Conservation (phyloP, 2,329 filamentous ascomycete species). For the Ampelomyces quisqualis region DNA sequence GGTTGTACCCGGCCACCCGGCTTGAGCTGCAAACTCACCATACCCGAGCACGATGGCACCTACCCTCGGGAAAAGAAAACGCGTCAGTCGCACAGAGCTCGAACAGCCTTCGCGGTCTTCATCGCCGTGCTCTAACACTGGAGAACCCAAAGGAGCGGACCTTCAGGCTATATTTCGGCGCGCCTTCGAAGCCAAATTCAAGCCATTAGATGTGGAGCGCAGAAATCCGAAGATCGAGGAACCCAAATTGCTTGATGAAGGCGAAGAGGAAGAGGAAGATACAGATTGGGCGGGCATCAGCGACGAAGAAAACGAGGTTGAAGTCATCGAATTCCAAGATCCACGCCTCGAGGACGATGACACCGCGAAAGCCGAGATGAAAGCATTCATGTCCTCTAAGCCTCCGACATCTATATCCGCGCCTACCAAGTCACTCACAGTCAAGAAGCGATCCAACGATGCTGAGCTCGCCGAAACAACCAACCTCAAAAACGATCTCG, state of each 20-base stretch:
- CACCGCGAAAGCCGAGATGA: conserved; percentile 62
- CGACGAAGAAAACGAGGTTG: conserved; percentile 45
- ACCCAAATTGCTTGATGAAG: conserved; percentile 31
- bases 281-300: conserved; percentile 64
- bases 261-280: conserved; percentile 38
- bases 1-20: not conserved
- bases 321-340: conserved; percentile 47
- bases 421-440: conserved; percentile 15
- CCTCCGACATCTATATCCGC: conserved; percentile 47
- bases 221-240: conserved; percentile 31
- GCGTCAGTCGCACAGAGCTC: conserved; percentile 38
- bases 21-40: not conserved
- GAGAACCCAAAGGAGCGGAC: conserved; percentile 50
- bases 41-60: conserved; percentile 39
- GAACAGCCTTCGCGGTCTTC: conserved; percentile 29
- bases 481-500: conserved; percentile 87
- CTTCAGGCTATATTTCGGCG: conserved; percentile 75
- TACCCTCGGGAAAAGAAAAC: conserved; percentile 51
- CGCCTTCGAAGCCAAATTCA: conserved; percentile 87
- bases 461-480: conserved; percentile 59
- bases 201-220: conserved; percentile 59
- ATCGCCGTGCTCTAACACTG: conserved; percentile 30
- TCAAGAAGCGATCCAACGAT: conserved; percentile 20
- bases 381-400: conserved; percentile 71
- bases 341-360: conserved; percentile 16